These are phyloP conservation scores for Calonectria pteridis DNA, from an alignment of 2,329 filamentous ascomycete genomes.

Conservation along the genomic window DNA sequence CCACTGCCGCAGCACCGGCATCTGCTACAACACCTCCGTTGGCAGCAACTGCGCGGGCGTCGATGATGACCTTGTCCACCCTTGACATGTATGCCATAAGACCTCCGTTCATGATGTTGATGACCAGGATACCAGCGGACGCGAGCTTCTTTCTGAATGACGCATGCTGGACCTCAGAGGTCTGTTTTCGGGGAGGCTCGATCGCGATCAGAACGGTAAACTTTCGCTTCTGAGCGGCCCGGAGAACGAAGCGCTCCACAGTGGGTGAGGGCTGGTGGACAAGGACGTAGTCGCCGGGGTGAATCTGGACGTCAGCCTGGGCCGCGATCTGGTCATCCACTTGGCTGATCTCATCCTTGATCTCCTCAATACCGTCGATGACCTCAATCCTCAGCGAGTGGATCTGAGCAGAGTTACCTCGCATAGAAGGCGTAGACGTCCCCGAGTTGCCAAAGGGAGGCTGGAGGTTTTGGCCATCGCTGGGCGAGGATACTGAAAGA, in stretches of 20 bases:
- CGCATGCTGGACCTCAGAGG: constrained; percentile 57
- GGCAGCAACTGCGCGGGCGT: constrained; percentile 87
- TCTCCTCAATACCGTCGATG: constrained; percentile 93
- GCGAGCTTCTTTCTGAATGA: constrained; percentile 83
- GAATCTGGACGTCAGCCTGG: constrained; percentile 91
- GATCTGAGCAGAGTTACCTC: constrained; percentile 57
- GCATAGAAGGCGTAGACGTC: constrained; percentile 61
- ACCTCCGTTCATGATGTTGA: constrained; percentile 86
- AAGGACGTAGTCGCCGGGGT: constrained; percentile 92
- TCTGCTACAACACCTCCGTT: constrained; percentile 90
- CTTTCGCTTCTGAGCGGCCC: constrained; percentile 88
- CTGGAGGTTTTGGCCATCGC: constrained; percentile 50
- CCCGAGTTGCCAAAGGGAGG: constrained; percentile 63
- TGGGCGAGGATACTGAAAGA: constrained; percentile 77
- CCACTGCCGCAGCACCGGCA: constrained; percentile 85
- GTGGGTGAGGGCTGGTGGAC: constrained; percentile 88
- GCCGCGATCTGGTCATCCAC: constrained; percentile 94
- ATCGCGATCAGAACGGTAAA: constrained; percentile 92
- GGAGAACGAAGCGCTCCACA: constrained; percentile 89
- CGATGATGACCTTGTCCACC: constrained; percentile 94
- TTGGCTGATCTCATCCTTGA: constrained; percentile 93
- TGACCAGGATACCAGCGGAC: constrained; percentile 82
- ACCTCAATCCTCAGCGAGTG: constrained; percentile 90
- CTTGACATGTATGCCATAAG: constrained; percentile 95
- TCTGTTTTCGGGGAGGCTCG: constrained; percentile 59